Conservation (phyloP, 192 early-diverging fungal species). For the Phycomyces nitens region DNA sequence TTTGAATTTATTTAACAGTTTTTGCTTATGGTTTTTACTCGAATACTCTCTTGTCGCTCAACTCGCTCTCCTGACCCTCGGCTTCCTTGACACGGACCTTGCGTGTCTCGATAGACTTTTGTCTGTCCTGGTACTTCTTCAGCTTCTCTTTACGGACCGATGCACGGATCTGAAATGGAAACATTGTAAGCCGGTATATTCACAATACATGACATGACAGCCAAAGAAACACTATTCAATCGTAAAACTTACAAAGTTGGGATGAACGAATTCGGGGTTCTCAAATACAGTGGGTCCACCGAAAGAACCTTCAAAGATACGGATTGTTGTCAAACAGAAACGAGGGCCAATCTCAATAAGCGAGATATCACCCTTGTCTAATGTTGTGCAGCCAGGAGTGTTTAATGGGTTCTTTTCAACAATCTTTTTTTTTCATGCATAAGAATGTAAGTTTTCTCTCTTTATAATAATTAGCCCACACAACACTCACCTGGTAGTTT, state of each 20-base stretch:
- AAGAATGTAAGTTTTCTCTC: neutral
- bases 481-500: constrained; percentile 78
- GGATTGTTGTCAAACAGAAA: constrained; percentile 89
- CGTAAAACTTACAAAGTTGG: constrained; percentile 40
- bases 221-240: constrained; percentile 25
- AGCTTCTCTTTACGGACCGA: constrained; percentile 43
- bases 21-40: neutral
- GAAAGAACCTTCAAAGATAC: constrained; percentile 95
- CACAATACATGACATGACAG: neutral
- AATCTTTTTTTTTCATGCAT: constrained; percentile 40
- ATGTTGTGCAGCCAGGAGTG: constrained; percentile 50
- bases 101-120: constrained; percentile 37
- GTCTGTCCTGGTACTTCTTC: constrained; percentile 50
- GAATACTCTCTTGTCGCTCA: constrained; percentile 31
- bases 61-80: constrained; percentile 46
- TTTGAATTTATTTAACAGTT: no score
- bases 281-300: constrained; percentile 89
- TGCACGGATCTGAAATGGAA: constrained; percentile 36
- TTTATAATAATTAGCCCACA: neutral
- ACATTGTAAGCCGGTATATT: neutral
- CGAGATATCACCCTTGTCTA: constrained; percentile 68
- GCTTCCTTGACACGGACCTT: constrained; percentile 47
- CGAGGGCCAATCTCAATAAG: constrained; percentile 96
- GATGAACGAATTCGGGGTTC: constrained; percentile 84
- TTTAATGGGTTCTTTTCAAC: constrained; percentile 62